Conservation (phyloP, 257 asterid genomes). For the Linderniella brevidens region DNA sequence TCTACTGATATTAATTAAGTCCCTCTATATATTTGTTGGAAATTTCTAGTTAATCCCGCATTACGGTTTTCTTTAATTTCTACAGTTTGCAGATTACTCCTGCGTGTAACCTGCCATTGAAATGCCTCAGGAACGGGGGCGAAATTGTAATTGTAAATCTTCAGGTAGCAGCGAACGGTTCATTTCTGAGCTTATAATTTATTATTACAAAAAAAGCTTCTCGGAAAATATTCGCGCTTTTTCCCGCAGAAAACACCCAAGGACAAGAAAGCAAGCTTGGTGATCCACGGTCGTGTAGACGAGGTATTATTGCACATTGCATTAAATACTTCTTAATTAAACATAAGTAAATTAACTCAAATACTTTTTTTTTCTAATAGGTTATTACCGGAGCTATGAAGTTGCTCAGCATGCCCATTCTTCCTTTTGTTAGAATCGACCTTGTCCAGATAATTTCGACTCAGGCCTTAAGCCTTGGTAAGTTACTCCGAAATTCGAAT, state of each 20-base stretch:
- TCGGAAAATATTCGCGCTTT: background rate
- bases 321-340: too few relatives aligned
- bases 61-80: conserved; percentile 12
- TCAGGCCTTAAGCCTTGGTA: conserved; percentile 72
- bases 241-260: conserved; percentile 78
- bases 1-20: too few relatives aligned
- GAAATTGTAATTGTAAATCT: conserved; percentile 87
- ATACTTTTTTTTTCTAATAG: conserved; percentile 32
- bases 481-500: conserved; percentile 4
- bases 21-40: too few relatives aligned
- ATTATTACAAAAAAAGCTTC: background rate
- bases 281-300: conserved; percentile 80
- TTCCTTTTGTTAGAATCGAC: conserved; percentile 75
- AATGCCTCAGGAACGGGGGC: conserved; percentile 75
- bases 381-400: conserved; percentile 71
- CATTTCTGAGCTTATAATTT: background rate
- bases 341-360: too few relatives aligned
- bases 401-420: conserved; percentile 46
- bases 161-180: conserved; percentile 34
- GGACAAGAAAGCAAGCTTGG: conserved; percentile 86
- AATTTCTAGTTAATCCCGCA: conserved; percentile 1
- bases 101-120: conserved; percentile 90
- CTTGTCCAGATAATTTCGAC: conserved; percentile 60
- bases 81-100: conserved; percentile 97
- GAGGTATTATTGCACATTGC: conserved; percentile 28